Evolutionary conservation across 139 green algal genomes (phyloP), one percentile per base, ranked within the genome.

Genomic region (Picochlorum sp.): DNA sequence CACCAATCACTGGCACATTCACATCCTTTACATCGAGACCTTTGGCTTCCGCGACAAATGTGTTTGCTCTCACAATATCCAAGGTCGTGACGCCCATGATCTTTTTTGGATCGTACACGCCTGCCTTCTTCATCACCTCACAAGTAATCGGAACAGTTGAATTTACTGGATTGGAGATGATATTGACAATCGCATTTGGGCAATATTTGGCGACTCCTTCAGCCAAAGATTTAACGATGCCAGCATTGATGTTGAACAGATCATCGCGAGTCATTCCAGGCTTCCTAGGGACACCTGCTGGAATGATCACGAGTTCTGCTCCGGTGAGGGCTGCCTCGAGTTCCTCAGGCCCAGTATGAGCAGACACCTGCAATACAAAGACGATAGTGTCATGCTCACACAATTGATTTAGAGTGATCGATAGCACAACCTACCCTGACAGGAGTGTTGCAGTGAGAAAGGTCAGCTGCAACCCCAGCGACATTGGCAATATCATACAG

Each of bases 221-320:
- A 20, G 76, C 74, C 30, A 99, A 84, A n/a, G 49, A 74, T 62
- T 85, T 83, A 4, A 99, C 94, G 59, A 99, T 99, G 61, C 88
- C 83, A 3, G 92, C 93, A 69, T 99, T 99, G 79, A 97, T 97
- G 74, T 96, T 92, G 87, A 98, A 98, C 14, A 98, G 82, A 72
- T 98, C 93, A 68, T 98, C 93, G 24, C 93, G 85, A 6, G 93
- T 98, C 93, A 98, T 98, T 73, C 93, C 93, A 15, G 93, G 93
- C 82, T 98, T 98, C 60, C 93, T 84, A 2, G 93, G 93, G 10
- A 95, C 84, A 47, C 88, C 87, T 74, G 89, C 89, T 23, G 94
- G 94, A 61, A 99, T 99, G 76, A 99, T 73, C 2, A 98, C 91
- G 44, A 98, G 68, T 21, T 97, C 80, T 44, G 74, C 82, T 57